Base-by-base conservation (phyloP, 108 stramenopile species). In the Cylindrotheca fusiformis region DNA sequence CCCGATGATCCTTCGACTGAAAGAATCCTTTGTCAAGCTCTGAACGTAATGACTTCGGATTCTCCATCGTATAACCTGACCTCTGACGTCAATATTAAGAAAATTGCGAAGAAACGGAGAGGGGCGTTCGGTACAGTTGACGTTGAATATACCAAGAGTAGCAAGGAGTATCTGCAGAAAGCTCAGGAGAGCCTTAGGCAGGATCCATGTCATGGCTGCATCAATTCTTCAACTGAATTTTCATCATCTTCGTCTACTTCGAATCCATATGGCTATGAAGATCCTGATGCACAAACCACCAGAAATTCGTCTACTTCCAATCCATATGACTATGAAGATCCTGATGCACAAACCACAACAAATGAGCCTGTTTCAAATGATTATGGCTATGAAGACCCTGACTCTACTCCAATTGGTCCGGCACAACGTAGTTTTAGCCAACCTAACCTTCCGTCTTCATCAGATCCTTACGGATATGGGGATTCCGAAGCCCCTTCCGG, bases 151-250 rank as follows among this genome's bases (percentile, higher is more conserved):
- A 69, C 60, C n/a, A 69, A 69, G 52, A 61, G 60, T 32, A 60
- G 58, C 45, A 69, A 69, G 41, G 68, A 69, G 59, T 69, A 52
- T 26, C 59, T 69, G 14, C 29, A 60, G 28, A 69, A 69, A 36
- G 53, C 58, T 2, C 68, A 69, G 25, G 49, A 69, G 32, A 32
- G 60, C 2, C 49, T 60, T 6, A 54, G 55, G 21, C 29, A 17
- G 17, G 19, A 20, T 45, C 25, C 58, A 12, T n/a, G 46, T 20
- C n/a, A 47, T 2, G 46, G 46, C 46, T 47, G 46, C 46, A 47
- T 20, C 46, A 47, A 20, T 47, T 47, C 46, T 20, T 47, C 46
- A 2, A 22, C 0, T 44, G 58, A 44, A 44, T 14, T 18, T 46
- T 41, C 58, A 19, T 25, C 14, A 8, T 1, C 58, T 8, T n/a